Percentiles rank a stretch among this genome's conserved stretches.
These are phyloP conservation scores for Citeromyces nyonsensis DNA, from an alignment of 805 yeast genomes.

Conservation along the genomic window DNA sequence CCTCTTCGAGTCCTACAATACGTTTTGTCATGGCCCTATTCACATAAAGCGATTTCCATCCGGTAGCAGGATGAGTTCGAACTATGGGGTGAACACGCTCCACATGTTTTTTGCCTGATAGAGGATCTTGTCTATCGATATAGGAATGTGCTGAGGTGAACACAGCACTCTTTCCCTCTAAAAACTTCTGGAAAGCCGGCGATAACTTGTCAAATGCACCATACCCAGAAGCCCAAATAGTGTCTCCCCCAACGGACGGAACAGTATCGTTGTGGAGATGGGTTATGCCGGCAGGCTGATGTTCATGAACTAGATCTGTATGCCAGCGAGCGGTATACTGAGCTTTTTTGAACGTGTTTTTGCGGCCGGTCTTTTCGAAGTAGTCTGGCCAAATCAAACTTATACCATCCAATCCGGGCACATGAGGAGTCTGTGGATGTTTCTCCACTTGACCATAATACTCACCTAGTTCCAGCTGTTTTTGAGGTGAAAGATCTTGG, in stretches of 20 bases:
- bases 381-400: slow-evolving; percentile 25
- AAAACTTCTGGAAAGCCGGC: slow-evolving; percentile 29
- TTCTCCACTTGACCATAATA: slow-evolving; percentile 28
- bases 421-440: slow-evolving; percentile 19
- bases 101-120: slow-evolving; percentile 27
- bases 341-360: slow-evolving; percentile 7
- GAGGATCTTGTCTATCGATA: slow-evolving; percentile 23
- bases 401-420: slow-evolving; percentile 19
- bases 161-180: slow-evolving; percentile 35
- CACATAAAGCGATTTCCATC: slow-evolving; percentile 41
- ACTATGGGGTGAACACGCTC: slow-evolving; percentile 46
- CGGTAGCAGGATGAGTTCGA: slow-evolving; percentile 53
- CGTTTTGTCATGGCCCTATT: slow-evolving; percentile 33
- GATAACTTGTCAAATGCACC: slow-evolving; percentile 42
- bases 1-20: slow-evolving; percentile 35
- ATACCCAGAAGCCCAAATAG: slow-evolving; percentile 41
- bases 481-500: slow-evolving; percentile 25
- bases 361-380: slow-evolving; percentile 10
- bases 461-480: slow-evolving; percentile 25
- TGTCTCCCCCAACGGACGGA: slow-evolving; percentile 38
- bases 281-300: slow-evolving; percentile 40
- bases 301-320: slow-evolving; percentile 39
- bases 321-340: slow-evolving; percentile 23
- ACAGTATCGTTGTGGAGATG: slow-evolving; percentile 34
- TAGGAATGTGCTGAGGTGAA: slow-evolving; percentile 23